Percentiles rank a stretch among this genome's conserved stretches.
Evolutionary conservation across 139 green algal species (phyloP).

Genomic region (Chlamydomonas schloesseri): DNA sequence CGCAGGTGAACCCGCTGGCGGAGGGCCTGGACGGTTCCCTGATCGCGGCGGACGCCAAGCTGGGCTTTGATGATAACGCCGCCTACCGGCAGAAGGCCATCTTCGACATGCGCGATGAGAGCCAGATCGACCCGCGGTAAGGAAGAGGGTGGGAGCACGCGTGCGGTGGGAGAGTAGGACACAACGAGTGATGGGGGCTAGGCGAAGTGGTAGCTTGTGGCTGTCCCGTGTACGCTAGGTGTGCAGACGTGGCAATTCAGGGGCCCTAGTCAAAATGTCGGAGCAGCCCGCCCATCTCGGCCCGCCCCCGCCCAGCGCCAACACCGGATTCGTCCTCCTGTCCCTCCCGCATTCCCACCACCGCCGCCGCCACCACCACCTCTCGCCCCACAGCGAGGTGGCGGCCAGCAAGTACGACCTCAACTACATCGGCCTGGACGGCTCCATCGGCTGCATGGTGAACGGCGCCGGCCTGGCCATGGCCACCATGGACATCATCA

Average conservation of each 20-base stretch:
- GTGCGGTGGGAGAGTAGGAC: too few relatives aligned
- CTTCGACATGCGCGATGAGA: slow-evolving; percentile 90
- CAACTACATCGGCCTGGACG: slow-evolving; percentile 99
- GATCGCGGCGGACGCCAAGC: slow-evolving; percentile 97
- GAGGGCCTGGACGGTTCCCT: slow-evolving; percentile 86
- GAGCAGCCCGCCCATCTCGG: too few relatives aligned
- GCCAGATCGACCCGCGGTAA: slow-evolving; percentile 89
- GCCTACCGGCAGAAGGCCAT: slow-evolving; percentile 95
- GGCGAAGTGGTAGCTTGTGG: too few relatives aligned
- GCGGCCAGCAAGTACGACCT: slow-evolving; percentile 92
- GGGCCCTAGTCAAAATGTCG: too few relatives aligned
- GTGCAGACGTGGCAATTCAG: too few relatives aligned
- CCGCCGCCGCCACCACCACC: not conserved
- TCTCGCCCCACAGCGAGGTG: slow-evolving; percentile 78
- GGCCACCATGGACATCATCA: slow-evolving; percentile 99
- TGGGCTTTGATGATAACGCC: slow-evolving; percentile 99
- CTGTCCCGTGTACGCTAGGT: too few relatives aligned
- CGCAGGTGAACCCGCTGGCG: slow-evolving; percentile 95
- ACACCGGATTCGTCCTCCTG: too few relatives aligned
- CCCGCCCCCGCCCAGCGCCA: too few relatives aligned
- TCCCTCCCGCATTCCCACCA: too few relatives aligned
- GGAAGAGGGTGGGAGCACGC: not conserved
- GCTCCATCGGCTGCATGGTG: slow-evolving; percentile 96
- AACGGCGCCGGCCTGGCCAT: slow-evolving; percentile 99
- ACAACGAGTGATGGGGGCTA: too few relatives aligned